A percentile compares a stretch with the other conserved stretches of the same genome.
Evolutionary conservation across 2,329 filamentous ascomycete genomes (phyloP).

Genomic region (Penicillium sp.): DNA sequence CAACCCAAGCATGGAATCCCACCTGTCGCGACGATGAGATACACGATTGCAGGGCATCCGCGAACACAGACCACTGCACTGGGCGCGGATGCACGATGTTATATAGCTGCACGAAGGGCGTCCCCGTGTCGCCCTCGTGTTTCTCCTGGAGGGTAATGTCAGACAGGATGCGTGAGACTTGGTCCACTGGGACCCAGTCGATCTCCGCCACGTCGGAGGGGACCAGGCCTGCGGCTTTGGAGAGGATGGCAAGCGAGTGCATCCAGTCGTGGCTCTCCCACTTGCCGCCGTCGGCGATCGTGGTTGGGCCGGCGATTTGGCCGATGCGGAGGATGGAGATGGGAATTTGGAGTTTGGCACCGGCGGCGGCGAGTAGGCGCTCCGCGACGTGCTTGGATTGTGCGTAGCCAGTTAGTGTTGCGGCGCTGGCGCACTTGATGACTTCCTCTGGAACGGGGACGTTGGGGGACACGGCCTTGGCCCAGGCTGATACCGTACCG

Average conservation of each 20-base stretch:
- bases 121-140: conserved; percentile 4
- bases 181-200: conserved; percentile 17
- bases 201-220: conserved; percentile 6
- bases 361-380: conserved; percentile 12
- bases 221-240: conserved; percentile 13
- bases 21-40: conserved; percentile 13
- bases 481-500: conserved; percentile 8
- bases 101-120: conserved; percentile 12
- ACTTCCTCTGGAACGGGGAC: conserved; percentile 17
- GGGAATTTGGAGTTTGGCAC: conserved; percentile 11
- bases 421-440: conserved; percentile 5
- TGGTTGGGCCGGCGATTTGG: conserved; percentile 13
- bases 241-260: conserved; percentile 14
- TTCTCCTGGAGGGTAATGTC: conserved; percentile 9
- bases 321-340: conserved; percentile 15
- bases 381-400: conserved; percentile 18
- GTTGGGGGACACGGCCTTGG: conserved; percentile 8
- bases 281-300: conserved; percentile 6
- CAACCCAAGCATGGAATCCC: conserved; percentile 9
- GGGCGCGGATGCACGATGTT: conserved; percentile 14
- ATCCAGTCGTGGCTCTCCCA: conserved; percentile 17
- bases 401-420: conserved; percentile 11
- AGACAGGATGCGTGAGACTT: conserved; percentile 7
- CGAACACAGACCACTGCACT: conserved; percentile 6
- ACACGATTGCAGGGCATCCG: conserved; percentile 7